phyloP scores from a whole-genome alignment of 352 stramenopile species.

The Peronospora farinosa region DNA sequence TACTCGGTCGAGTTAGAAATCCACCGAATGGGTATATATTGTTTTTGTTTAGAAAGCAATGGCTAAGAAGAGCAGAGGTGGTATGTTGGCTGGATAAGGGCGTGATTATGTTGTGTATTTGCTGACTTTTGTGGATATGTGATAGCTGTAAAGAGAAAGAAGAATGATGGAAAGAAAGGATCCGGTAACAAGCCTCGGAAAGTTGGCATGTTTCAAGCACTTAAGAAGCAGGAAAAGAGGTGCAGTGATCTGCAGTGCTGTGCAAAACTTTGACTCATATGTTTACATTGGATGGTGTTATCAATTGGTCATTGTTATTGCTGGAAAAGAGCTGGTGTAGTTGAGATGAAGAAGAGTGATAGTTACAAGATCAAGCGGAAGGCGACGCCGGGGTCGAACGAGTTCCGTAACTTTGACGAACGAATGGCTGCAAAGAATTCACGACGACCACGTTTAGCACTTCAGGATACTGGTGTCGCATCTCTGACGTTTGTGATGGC shows the following conservation, averaged over 20 bases:
- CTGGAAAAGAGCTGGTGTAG: slow-evolving; percentile 27
- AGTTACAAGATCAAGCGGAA: slow-evolving; percentile 22
- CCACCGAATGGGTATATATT: background rate
- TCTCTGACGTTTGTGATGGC: slow-evolving; percentile 57
- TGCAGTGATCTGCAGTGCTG: slow-evolving; percentile 6
- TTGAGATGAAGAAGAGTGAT: slow-evolving; percentile 36
- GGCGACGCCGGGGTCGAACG: slow-evolving; percentile 31
- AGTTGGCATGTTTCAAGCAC: slow-evolving; percentile 53
- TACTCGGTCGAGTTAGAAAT: background rate
- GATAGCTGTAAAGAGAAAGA: slow-evolving; percentile 17
- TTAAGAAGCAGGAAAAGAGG: slow-evolving; percentile 61
- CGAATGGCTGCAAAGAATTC: slow-evolving; percentile 49
- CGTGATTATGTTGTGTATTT: background rate
- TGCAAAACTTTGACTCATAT: background rate
- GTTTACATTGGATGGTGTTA: background rate
- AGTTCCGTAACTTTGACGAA: slow-evolving; percentile 78
- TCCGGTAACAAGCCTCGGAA: slow-evolving; percentile 53
- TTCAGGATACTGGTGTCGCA: slow-evolving; percentile 32
- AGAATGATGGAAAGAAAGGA: slow-evolving; percentile 37
- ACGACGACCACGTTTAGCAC: slow-evolving; percentile 10
- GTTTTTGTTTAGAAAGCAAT: too few species aligned
- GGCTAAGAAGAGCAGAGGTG: slow-evolving; percentile 40
- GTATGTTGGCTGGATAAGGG: background rate
- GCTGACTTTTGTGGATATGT: background rate
- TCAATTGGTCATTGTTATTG: background rate